Base-by-base conservation (phyloP, 768 basidiomycete genomes). In the Boletus tomentosulus region DNA sequence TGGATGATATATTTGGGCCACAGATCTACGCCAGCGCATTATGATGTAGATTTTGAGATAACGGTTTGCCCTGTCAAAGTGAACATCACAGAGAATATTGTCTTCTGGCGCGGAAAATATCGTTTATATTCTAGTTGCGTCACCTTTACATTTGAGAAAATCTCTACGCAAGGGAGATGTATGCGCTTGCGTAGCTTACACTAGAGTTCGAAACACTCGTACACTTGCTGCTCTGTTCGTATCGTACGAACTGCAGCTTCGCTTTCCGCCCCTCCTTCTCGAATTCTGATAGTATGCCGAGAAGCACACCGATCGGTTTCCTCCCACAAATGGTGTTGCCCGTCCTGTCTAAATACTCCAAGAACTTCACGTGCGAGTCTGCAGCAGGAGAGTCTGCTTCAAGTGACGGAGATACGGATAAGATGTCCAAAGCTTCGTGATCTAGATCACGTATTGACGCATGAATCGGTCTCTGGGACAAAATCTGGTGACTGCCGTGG, bases 251-350 rank as follows among this genome's bases (percentile, higher is more conserved):
- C 58, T 83, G 82, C 48, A 93, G 68, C 24, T 70, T 75, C 58
- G 57, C 47, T 27, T 55, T 60, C 55, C 53, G 64, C 44, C 67
- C 52, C 30, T 71, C 69, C 46, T 73, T 71, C 67, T 84, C 82
- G 54, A 95, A 66, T 4, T 70, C 71, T 6, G 82, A 62, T 46
- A 98, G 68, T 7, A 92, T 86, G 1, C 90, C 90, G 15, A 98
- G 75, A 2, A 99, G 74, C 5, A 98, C 90, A 0, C 93, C 92
- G 48, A 99, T 98, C 1, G 97, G 93, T 63, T 98, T 94, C 37
- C 97, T 78, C 3, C 97, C 97, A 66, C 97, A 99, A 43, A 99
- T 97, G 1, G 97, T 98, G 73, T 99, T 99, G 73, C 86, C 83
- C 33, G 92, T 95, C 54, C 76, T 72, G 12, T 73, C 65, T 2